phyloP scores from a whole-genome alignment of 2,329 filamentous ascomycete genomes.

The Chaetomiaceae sp. region DNA sequence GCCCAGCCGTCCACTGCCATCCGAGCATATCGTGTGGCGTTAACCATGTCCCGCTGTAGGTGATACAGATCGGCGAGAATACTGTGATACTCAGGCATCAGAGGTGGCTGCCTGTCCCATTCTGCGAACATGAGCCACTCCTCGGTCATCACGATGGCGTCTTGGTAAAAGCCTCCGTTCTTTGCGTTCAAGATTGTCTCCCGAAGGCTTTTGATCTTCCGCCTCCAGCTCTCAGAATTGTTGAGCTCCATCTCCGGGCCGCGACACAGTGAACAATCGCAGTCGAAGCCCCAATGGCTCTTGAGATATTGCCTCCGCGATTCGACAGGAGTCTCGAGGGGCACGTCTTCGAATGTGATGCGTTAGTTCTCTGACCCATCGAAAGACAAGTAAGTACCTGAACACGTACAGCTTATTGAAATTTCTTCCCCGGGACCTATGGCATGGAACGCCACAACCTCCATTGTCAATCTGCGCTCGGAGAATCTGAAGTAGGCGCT shows the following conservation, averaged over 20 bases:
- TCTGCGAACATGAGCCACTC: slow-evolving; percentile 22
- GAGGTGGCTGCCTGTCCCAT: slow-evolving; percentile 16
- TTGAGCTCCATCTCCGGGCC: slow-evolving; percentile 19
- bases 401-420: slow-evolving; percentile 26
- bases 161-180: slow-evolving; percentile 18
- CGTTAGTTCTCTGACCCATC: neutral
- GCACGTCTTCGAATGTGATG: slow-evolving; percentile 16
- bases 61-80: slow-evolving; percentile 19
- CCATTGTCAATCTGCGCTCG: slow-evolving; percentile 19
- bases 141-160: slow-evolving; percentile 22
- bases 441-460: slow-evolving; percentile 24
- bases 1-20: slow-evolving; percentile 24
- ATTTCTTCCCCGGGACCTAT: slow-evolving; percentile 28
- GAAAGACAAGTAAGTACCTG: neutral
- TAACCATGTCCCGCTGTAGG: slow-evolving; percentile 17
- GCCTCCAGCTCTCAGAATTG: slow-evolving; percentile 19
- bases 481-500: slow-evolving; percentile 24
- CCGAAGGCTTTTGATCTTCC: slow-evolving; percentile 19
- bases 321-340: slow-evolving; percentile 13
- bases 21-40: slow-evolving; percentile 21
- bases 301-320: slow-evolving; percentile 19
- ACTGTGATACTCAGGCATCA: slow-evolving; percentile 20
- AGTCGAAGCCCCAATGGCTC: slow-evolving; percentile 23
- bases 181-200: slow-evolving; percentile 17
- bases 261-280: slow-evolving; percentile 24